Percentiles rank a stretch among this genome's conserved stretches.
These are phyloP conservation scores for Purpureocillium takamizusanense DNA, from an alignment of 2,329 filamentous ascomycete species.

Conservation along the genomic window DNA sequence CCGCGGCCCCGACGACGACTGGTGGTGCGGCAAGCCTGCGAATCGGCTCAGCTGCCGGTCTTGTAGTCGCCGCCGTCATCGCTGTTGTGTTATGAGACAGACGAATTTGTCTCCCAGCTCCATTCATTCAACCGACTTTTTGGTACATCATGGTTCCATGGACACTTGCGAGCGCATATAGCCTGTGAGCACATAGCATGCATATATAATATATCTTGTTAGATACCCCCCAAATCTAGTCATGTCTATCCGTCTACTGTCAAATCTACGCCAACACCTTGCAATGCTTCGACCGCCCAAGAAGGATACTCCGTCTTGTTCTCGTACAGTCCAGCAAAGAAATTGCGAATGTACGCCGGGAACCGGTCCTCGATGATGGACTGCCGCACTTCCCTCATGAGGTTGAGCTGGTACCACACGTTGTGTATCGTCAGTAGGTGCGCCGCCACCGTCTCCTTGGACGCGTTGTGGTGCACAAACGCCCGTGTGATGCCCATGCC, in stretches of 20 bases:
- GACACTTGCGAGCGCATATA: neutral
- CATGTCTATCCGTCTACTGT: conserved; percentile 8
- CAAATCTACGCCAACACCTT: conserved; percentile 67
- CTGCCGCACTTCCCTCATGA: conserved; percentile 69
- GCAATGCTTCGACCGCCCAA: conserved; percentile 79
- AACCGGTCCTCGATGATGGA: conserved; percentile 76
- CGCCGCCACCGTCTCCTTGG: conserved; percentile 91
- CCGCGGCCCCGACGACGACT: conserved; percentile 4
- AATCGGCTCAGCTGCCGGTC: conserved; percentile 11
- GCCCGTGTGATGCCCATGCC: conserved; percentile 77
- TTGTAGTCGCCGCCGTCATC: conserved; percentile 13
- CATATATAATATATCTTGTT: neutral
- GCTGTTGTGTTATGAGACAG: conserved; percentile 13
- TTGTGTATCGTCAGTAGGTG: conserved; percentile 86
- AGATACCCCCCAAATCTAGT: neutral
- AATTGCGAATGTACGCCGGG: conserved; percentile 66
- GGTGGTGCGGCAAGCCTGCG: conserved; percentile 11
- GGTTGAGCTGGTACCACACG: conserved; percentile 78
- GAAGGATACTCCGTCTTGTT: conserved; percentile 58
- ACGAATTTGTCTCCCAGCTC: neutral
- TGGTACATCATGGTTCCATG: neutral
- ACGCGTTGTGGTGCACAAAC: conserved; percentile 83
- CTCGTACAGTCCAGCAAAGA: conserved; percentile 66
- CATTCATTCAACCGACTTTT: neutral
- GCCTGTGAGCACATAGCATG: neutral